A percentile compares a stretch with the other conserved stretches of the same genome.
phyloP scores from a whole-genome alignment of 2,329 filamentous ascomycete genomes.

The Ophiosphaerella korrae region DNA sequence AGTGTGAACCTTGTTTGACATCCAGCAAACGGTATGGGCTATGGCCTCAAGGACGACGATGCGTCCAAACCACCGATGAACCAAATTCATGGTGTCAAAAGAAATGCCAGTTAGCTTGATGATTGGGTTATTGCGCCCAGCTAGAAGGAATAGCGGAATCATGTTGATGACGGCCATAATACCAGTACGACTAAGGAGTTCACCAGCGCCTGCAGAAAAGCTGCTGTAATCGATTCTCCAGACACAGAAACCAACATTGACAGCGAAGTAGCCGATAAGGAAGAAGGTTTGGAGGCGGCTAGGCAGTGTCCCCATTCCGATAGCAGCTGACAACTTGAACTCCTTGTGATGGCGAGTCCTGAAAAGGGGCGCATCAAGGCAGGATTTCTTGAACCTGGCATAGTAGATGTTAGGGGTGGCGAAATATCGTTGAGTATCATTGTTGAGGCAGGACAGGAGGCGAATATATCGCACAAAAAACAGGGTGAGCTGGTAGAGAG shows the following conservation, averaged over 20 bases:
- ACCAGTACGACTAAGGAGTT: conserved; percentile 69
- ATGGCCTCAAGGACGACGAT: conserved; percentile 74
- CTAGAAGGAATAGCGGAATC: conserved; percentile 75
- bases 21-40: conserved; percentile 67
- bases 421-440: conserved; percentile 82
- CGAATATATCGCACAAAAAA: conserved; percentile 71
- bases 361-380: conserved; percentile 55
- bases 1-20: conserved; percentile 50
- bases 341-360: conserved; percentile 57
- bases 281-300: conserved; percentile 56
- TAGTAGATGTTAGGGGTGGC: conserved; percentile 62
- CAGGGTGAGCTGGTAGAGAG: conserved; percentile 69
- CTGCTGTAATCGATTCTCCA: conserved; percentile 66
- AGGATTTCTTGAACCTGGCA: conserved; percentile 53
- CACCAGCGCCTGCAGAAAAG: conserved; percentile 75
- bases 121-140: conserved; percentile 78
- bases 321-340: conserved; percentile 56
- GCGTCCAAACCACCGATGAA: conserved; percentile 80
- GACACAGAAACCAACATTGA: conserved; percentile 54
- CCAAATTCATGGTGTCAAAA: conserved; percentile 81
- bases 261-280: conserved; percentile 54
- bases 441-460: conserved; percentile 75
- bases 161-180: conserved; percentile 76
- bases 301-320: conserved; percentile 57
- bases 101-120: conserved; percentile 74